Evolutionary conservation across 305 asterid species (phyloP), one percentile per base, ranked within the genome.

Genomic region (Fraxinus ornus): DNA sequence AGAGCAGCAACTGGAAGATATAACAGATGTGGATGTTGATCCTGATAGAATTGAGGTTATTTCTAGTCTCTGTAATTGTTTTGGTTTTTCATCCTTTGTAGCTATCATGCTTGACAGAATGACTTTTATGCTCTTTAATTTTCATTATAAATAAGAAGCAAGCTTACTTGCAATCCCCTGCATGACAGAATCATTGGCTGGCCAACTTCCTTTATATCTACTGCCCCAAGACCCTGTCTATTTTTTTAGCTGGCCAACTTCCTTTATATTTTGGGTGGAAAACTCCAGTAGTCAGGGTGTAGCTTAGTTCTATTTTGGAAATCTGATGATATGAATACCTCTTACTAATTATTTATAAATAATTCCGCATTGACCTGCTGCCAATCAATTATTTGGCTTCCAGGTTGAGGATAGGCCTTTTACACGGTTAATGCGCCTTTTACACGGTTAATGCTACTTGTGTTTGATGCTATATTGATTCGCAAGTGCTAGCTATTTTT

Each of bases 1-100:
- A 71, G 93, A 92, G 85, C 97, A 89, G 79, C 92, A 90, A 84
- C 85, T 90, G 78, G 97, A 87, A 87, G 92, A 89, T 78, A 73
- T 85, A 74, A 81, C 85, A 19, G 97, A 93, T 83, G 85, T 83
- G 36, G 97, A 94, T 81, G 85, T 88, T 81, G 97, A 94, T 85
- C 95, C 91, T 77, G 98, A 95, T 83, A 89, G 98, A 90, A 86
- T 93, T 77, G 97, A 94, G 99, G 99, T 95, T 76, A 75, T 80
- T 72, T 84, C 79, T 77, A 22, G 68, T 39, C 87, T 78, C 24
- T 9, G 55, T 17, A 7, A 7, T 39, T 47, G 62, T 49, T 57
- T n/a, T 80, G 80, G 28, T 19, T 60, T 60, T 5, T 60, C 22
- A 36, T 75, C 73, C 41, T 35, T 4, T 32, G 64, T 68, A 55